Evolutionary conservation across 495 filamentous ascomycete genomes (phyloP), one percentile per base, ranked within the genome.

Genomic region (Xylaria flabelliformis): DNA sequence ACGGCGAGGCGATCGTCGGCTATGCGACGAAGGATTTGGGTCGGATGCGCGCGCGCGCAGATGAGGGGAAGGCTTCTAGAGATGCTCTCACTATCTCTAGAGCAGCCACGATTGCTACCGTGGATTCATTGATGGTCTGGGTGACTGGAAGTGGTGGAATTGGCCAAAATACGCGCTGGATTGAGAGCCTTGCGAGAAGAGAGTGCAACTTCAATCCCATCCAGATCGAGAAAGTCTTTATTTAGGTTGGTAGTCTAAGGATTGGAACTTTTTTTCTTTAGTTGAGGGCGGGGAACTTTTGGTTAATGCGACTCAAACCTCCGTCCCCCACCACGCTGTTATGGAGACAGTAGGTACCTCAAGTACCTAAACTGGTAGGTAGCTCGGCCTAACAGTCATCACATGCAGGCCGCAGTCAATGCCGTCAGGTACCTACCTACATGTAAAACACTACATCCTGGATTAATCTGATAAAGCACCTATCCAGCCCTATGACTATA

Each of bases 61-160:
- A 51, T 34, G 71, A 73, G 71, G 71, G 71, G 71, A 73, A 53
- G 62, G 86, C 88, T 89, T 87, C 89, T 89, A 90, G 87, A 90
- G 88, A 90, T 86, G 82, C 85, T 88, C 84, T 85, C 87, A 87
- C 84, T 84, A 88, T 89, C 91, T 91, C 91, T 88, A 91, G 90
- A 92, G 87, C 87, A 84, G 78, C 83, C 82, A 85, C 83, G 79
- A 75, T 80, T 87, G 85, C 92, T 91, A 93, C 90, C 90, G 89
- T 69, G 73, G 78, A 77, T 83, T 84, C 86, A 89, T 89, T 85
- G 81, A 84, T 73, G 59, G 36, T 68, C 53, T 44, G 46, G 48
- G 56, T 64, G 68, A 36, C 61, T 53, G 39, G 9, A 55, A 32
- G 64, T 59, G 5, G 64, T 61, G 46, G 50, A 69, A 72, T 39